Conservation (phyloP, 768 basidiomycete genomes). For the Lactarius indigo region DNA sequence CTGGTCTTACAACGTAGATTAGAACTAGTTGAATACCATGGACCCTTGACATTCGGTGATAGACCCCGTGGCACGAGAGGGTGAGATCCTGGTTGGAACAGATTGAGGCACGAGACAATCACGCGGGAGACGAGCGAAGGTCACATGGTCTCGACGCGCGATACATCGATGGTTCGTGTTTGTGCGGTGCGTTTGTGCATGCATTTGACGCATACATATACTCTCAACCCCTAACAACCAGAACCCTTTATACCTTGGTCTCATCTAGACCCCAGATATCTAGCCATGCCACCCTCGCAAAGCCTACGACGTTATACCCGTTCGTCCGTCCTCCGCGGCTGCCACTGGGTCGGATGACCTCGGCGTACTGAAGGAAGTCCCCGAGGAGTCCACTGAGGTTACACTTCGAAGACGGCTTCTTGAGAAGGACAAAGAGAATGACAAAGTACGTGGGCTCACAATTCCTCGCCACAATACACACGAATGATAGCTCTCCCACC, state of each 20-base stretch:
- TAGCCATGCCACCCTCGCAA: constrained; percentile 22
- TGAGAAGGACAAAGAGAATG: constrained; percentile 26
- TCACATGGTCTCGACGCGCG: constrained; percentile 16
- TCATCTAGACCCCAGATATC: background rate
- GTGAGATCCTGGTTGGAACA: background rate
- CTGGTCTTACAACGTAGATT: background rate
- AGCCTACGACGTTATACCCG: constrained; percentile 24
- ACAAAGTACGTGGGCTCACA: constrained; percentile 11
- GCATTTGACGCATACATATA: background rate
- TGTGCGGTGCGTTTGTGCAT: no score
- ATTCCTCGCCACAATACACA: background rate
- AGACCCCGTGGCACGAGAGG: background rate
- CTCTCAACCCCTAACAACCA: constrained; percentile 6
- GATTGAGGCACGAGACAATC: background rate
- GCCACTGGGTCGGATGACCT: constrained; percentile 20
- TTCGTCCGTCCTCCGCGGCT: constrained; percentile 4
- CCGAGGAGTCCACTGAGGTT: constrained; percentile 21
- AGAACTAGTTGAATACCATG: background rate
- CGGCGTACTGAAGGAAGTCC: constrained; percentile 21
- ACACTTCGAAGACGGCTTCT: constrained; percentile 23
- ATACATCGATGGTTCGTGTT: background rate
- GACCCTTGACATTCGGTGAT: background rate
- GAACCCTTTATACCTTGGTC: background rate
- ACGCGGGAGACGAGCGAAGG: background rate
- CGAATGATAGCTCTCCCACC: background rate